Conservation (phyloP, 495 filamentous ascomycete genomes). For the Pyrenula massariospora region DNA sequence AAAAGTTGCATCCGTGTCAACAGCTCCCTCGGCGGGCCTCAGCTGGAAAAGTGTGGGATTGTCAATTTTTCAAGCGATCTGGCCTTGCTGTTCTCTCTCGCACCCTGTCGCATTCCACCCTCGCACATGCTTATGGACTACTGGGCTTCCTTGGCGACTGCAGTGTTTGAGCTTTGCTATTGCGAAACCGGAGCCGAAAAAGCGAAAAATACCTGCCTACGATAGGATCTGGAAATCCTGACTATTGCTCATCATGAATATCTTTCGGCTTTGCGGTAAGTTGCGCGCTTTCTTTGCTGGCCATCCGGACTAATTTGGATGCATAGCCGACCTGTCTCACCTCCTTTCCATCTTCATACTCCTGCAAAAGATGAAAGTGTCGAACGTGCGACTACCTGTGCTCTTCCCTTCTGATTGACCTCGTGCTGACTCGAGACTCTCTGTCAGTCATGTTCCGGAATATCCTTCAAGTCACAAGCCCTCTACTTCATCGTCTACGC, state of each 20-base stretch:
- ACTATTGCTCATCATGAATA: constrained; percentile 49
- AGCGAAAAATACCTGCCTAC: too few relatives aligned
- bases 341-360: constrained; percentile 88
- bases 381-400: constrained; percentile 49
- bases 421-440: not conserved
- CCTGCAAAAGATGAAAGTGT: constrained; percentile 86
- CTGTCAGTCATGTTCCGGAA: constrained; percentile 79
- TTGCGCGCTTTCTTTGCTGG: constrained; percentile 4
- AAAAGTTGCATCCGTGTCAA: not conserved
- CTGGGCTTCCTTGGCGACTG: not conserved
- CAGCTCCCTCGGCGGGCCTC: not conserved
- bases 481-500: constrained; percentile 89
- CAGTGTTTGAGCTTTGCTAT: too few relatives aligned
- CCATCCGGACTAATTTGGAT: not conserved
- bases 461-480: constrained; percentile 96
- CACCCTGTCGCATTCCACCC: not conserved
- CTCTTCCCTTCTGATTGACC: not conserved
- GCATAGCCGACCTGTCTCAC: constrained; percentile 83
- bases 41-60: not conserved
- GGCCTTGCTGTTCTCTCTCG: not conserved
- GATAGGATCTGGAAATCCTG: not conserved
- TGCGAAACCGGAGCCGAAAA: too few relatives aligned
- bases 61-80: not conserved
- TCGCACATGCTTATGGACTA: not conserved
- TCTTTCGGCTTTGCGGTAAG: constrained; percentile 79